These are phyloP conservation scores for Andalucia godoyi DNA, from an alignment of 78 protist species.

Conservation along the genomic window DNA sequence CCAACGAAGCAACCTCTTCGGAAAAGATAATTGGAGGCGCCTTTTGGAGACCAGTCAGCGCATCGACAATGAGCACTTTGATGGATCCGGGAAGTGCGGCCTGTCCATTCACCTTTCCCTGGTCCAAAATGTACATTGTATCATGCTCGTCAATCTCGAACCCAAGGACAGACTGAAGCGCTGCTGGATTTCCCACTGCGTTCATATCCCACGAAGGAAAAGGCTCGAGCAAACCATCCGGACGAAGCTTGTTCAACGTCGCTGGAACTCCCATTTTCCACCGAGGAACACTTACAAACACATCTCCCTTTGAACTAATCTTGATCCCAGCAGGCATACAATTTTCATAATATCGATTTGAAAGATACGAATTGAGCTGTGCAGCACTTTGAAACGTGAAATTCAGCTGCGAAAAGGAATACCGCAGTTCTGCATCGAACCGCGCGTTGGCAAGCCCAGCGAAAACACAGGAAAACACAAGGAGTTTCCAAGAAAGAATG, in stretches of 20 bases:
- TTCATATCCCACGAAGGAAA: constrained; percentile 22
- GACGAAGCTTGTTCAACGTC: neutral
- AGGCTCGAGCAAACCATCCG: neutral
- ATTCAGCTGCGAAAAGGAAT: constrained; percentile 1
- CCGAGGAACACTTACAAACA: constrained; percentile 9
- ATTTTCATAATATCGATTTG: constrained; percentile 8
- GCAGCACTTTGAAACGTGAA: constrained; percentile 3
- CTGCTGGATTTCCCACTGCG: neutral
- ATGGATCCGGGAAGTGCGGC: too few relatives aligned
- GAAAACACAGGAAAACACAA: neutral
- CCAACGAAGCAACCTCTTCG: neutral
- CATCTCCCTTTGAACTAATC: constrained; percentile 6
- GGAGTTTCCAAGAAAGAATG: neutral
- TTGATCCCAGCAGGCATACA: constrained; percentile 10
- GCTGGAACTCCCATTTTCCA: constrained; percentile 12
- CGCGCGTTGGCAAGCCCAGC: neutral
- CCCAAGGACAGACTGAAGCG: neutral
- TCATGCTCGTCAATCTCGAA: constrained; percentile 7
- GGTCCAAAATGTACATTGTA: constrained; percentile 18
- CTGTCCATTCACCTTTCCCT: constrained; percentile 7
- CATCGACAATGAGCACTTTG: too few relatives aligned
- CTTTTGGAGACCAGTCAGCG: too few relatives aligned
- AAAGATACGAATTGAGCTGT: neutral
- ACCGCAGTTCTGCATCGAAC: neutral
- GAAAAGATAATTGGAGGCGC: too few relatives aligned